Conservation (phyloP, 495 filamentous ascomycete species). For the Daldinia concentrica region DNA sequence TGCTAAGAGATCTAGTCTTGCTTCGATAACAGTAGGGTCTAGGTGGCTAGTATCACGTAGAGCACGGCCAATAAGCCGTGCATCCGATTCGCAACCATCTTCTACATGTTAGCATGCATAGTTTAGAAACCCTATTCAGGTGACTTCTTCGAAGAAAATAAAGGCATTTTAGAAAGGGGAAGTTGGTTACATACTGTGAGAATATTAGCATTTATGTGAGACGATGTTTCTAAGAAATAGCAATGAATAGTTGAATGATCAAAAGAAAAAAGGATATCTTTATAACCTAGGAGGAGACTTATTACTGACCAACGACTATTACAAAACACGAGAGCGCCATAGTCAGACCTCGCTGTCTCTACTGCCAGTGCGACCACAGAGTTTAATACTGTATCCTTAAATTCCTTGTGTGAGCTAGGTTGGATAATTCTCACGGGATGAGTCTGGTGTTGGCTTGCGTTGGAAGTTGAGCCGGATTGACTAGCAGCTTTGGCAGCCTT, state of each 20-base stretch:
- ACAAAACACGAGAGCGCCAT: slow-evolving; percentile 80
- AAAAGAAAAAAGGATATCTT: slow-evolving; percentile 4
- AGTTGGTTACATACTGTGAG: slow-evolving; percentile 25
- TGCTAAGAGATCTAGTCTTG: slow-evolving; percentile 70
- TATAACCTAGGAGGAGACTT: background rate
- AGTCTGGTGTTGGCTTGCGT: slow-evolving; percentile 47
- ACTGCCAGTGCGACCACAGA: slow-evolving; percentile 73
- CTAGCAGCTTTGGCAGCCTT: slow-evolving; percentile 58
- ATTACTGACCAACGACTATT: slow-evolving; percentile 62
- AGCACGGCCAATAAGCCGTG: slow-evolving; percentile 68
- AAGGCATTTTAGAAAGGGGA: background rate
- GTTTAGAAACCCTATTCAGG: background rate
- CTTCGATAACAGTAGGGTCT: slow-evolving; percentile 61
- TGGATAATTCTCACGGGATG: slow-evolving; percentile 61
- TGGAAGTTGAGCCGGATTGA: slow-evolving; percentile 57
- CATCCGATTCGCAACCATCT: slow-evolving; percentile 69
- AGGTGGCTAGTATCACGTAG: slow-evolving; percentile 60
- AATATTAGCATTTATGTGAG: slow-evolving; percentile 18
- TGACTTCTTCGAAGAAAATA: background rate
- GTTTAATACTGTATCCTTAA: slow-evolving; percentile 72
- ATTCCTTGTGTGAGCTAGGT: slow-evolving; percentile 65
- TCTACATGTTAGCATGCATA: slow-evolving; percentile 15
- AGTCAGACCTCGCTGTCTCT: slow-evolving; percentile 72
- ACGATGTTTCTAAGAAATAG: background rate
- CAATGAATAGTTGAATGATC: background rate